Percentiles rank a stretch among this genome's conserved stretches.
These are phyloP conservation scores for Trapa incisa DNA, from an alignment of 345 rosid species.

Conservation along the genomic window DNA sequence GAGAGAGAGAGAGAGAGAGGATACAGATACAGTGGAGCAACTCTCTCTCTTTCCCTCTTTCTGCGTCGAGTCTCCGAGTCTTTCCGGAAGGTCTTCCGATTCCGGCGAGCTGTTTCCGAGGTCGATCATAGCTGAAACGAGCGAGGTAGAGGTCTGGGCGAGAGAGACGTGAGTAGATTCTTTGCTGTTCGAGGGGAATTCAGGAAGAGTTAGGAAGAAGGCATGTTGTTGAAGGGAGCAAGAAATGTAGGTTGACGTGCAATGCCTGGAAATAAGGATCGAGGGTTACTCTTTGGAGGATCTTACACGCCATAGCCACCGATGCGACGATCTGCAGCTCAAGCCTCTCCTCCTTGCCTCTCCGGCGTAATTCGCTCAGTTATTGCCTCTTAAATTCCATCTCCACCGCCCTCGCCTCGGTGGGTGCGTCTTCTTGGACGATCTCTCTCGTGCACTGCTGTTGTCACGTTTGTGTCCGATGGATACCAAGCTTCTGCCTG, in stretches of 20 bases:
- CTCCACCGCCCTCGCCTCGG: not conserved
- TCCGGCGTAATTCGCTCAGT: constrained; percentile 40
- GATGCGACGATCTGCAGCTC: constrained; percentile 19
- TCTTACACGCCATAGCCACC: constrained; percentile 35
- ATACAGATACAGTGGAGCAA: not conserved
- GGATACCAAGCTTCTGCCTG: not conserved
- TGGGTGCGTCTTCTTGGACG: not conserved
- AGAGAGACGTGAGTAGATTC: not conserved
- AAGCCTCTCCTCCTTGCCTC: constrained; percentile 20
- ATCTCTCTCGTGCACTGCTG: not conserved
- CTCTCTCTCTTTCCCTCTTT: constrained; percentile 3
- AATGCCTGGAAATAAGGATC: constrained; percentile 38
- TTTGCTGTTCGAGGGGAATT: not conserved
- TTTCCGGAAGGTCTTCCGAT: constrained; percentile 28
- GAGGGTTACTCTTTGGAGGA: constrained; percentile 19
- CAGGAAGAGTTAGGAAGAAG: not conserved
- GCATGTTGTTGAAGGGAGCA: constrained; percentile 1
- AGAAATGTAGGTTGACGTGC: constrained; percentile 36
- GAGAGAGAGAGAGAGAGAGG: not conserved
- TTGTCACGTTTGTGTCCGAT: not conserved
- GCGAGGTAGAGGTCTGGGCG: no score
- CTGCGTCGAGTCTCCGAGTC: constrained; percentile 16
- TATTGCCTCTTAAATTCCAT: constrained; percentile 7
- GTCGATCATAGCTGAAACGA: not conserved
- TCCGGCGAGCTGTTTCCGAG: constrained; percentile 7